Conservation (phyloP, 306 rosid species). For the Castanea crenata region DNA sequence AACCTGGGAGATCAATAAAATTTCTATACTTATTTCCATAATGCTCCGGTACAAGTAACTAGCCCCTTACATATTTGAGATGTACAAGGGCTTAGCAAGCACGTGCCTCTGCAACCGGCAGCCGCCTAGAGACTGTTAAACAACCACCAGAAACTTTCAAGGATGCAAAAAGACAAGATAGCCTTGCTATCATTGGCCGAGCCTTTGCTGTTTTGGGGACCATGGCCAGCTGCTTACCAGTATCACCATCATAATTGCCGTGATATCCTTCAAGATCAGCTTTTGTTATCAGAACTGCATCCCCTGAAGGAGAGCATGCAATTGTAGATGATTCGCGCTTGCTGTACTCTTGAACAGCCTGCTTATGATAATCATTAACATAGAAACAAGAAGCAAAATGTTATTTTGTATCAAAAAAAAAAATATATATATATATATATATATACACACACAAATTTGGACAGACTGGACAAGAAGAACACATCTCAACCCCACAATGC, state of each 20-base stretch:
- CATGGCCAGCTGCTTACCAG: constrained; percentile 57
- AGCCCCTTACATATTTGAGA: constrained; percentile 14
- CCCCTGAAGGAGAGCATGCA: constrained; percentile 70
- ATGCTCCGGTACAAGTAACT: constrained; percentile 44
- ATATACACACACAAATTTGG: not conserved
- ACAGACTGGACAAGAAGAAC: not conserved
- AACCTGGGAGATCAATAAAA: constrained; percentile 24
- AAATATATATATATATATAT: not conserved
- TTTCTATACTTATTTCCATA: constrained; percentile 34
- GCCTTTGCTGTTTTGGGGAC: constrained; percentile 53
- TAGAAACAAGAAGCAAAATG: constrained; percentile 9
- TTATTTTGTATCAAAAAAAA: not conserved
- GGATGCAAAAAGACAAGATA: constrained; percentile 82
- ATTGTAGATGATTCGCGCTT: constrained; percentile 32
- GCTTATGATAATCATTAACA: constrained; percentile 17
- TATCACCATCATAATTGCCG: constrained; percentile 32
- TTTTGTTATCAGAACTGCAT: constrained; percentile 82
- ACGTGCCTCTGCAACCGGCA: constrained; percentile 83
- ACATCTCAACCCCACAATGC: not conserved
- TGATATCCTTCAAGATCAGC: constrained; percentile 95
- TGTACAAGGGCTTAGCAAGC: constrained; percentile 61
- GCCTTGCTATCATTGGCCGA: constrained; percentile 75
- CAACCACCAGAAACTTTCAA: constrained; percentile 63
- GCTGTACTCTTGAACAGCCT: constrained; percentile 91
- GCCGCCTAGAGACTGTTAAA: constrained; percentile 55